These are phyloP conservation scores for Alternaria longipes DNA, from an alignment of 2,329 filamentous ascomycete genomes.

Conservation along the genomic window DNA sequence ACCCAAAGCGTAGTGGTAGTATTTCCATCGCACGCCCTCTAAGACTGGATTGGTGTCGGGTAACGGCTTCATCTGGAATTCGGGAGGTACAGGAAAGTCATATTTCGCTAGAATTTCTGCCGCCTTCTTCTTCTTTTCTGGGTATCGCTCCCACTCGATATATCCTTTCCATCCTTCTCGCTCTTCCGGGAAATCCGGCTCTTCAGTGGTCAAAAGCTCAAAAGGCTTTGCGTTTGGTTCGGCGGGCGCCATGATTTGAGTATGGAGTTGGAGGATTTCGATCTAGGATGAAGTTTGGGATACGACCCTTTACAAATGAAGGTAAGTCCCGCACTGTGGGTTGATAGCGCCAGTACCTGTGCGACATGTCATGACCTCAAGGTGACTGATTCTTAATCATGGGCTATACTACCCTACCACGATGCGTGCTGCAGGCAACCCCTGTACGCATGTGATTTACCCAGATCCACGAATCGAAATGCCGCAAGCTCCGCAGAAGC, in stretches of 20 bases:
- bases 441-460: conserved; percentile 5
- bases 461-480: conserved; percentile 12
- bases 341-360: conserved; percentile 4
- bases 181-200: conserved; percentile 55
- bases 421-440: conserved; percentile 5
- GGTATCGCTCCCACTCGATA: conserved; percentile 63
- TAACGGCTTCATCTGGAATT: conserved; percentile 55
- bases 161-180: conserved; percentile 63
- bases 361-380: conserved; percentile 22
- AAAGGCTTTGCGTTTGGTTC: conserved; percentile 45
- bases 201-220: conserved; percentile 33
- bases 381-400: conserved; percentile 16
- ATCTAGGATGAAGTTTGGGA: not conserved
- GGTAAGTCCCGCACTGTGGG: not conserved
- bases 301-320: not conserved
- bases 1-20: conserved; percentile 57
- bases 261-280: not conserved
- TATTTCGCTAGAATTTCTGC: conserved; percentile 64
- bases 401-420: conserved; percentile 1
- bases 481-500: not conserved
- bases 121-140: conserved; percentile 70
- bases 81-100: conserved; percentile 59
- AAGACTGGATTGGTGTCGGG: conserved; percentile 57
- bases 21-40: conserved; percentile 58
- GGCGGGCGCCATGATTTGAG: conserved; percentile 40